Conservation (phyloP, 83 land plant genomes). For the Thuja plicata region DNA sequence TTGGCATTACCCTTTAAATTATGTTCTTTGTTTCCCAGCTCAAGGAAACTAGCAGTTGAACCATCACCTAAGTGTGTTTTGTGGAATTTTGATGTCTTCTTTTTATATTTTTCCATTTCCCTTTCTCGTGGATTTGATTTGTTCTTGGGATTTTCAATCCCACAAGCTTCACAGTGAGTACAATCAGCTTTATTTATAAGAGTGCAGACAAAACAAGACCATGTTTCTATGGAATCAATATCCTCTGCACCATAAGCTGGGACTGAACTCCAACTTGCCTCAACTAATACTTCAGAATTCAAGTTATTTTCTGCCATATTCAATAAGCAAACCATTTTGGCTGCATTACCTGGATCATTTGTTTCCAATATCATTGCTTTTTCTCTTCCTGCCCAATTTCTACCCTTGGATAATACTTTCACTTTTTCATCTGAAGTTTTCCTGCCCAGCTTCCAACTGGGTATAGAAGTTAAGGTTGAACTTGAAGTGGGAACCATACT, state of each 20-base stretch:
- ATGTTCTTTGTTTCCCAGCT: not conserved
- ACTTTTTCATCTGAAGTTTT: constrained; percentile 29
- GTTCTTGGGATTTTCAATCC: constrained; percentile 16
- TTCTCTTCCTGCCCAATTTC: constrained; percentile 63
- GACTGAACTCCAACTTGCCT: not conserved
- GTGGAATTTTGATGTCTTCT: constrained; percentile 55
- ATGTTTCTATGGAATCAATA: not conserved
- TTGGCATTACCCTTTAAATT: not conserved
- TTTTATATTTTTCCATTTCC: constrained; percentile 44
- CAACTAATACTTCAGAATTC: not conserved
- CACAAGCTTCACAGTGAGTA: constrained; percentile 30
- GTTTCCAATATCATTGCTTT: constrained; percentile 20
- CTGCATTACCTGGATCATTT: not conserved
- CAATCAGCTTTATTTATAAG: constrained; percentile 11
- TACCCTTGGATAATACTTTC: constrained; percentile 76
- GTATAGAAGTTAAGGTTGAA: not conserved
- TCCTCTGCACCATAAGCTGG: not conserved
- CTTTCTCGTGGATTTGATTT: constrained; percentile 20
- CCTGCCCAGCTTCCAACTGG: not conserved
- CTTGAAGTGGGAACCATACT: not conserved
- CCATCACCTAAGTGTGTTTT: constrained; percentile 81
- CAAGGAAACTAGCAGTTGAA: constrained; percentile 25
- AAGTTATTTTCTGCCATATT: not conserved
- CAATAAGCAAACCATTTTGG: not conserved
- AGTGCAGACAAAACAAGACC: constrained; percentile 5